Evolutionary conservation across 768 basidiomycete species (phyloP), one percentile per base, ranked within the genome.

Genomic region (Tylopilus felleus): DNA sequence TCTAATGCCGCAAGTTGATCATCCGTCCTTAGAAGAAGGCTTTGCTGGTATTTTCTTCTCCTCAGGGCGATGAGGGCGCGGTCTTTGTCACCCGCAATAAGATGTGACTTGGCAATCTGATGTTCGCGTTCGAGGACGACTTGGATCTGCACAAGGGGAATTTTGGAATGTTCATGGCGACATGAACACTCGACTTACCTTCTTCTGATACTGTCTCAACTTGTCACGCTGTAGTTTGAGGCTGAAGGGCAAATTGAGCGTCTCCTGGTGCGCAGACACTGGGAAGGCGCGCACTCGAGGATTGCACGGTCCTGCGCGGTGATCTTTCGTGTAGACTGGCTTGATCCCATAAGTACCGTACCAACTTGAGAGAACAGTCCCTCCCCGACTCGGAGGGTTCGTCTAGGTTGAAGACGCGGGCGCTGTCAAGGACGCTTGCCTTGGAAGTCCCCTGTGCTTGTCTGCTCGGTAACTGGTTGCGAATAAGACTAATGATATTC

Each of bases 211-310:
- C 69, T 95, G 91, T 69, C 82, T 88, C 57, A 99, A 74, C 71
- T 95, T 98, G 74, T 99, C 97, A 31, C 97, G 81, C 70, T 99
- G 97, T 43, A 97, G 71, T 73, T 99, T 98, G 60, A 99, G 80
- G 68, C 96, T 98, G 70, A 28, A 66, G 48, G 50, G 17, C 25
- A 17, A n/a, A 57, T 56, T 62, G 60, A 62, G 48, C 50, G 25
- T 68, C 49, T 59, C 55, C 57, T 57, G 45, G 48, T 50, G 12
- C 35, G 61, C 35, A 49, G 48, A 61, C 46, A 52, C 51, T 47
- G 54, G 56, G 52, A 54, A 51, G 27, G 60, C 22, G 80, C 90
- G 69, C 59, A 98, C 96, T 98, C 96, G 56, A 99, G 81, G 57
- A 99, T 89, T 41, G 97, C 96, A 59, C 88, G 83, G 71, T 99